Conservation (phyloP, 2,329 filamentous ascomycete genomes). For the Trichoderma harzianum region DNA sequence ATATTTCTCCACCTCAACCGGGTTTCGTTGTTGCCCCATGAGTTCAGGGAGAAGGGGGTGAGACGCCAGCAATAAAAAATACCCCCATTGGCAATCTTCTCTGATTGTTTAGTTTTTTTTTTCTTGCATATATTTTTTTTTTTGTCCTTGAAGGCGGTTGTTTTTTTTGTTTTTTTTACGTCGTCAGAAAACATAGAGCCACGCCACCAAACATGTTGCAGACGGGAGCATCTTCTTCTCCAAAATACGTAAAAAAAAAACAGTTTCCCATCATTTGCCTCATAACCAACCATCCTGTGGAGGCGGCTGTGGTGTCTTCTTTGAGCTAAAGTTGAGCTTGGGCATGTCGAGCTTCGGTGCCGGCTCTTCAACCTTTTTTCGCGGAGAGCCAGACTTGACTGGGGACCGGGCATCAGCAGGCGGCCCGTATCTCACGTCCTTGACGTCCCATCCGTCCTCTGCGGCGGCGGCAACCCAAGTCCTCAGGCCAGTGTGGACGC, state of each 20-base stretch:
- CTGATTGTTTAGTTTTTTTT: background rate
- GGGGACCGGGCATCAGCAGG: slow-evolving; percentile 31
- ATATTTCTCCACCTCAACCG: background rate
- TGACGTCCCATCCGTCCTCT: slow-evolving; percentile 85
- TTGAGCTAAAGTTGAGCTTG: slow-evolving; percentile 49
- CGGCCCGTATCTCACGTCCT: slow-evolving; percentile 74
- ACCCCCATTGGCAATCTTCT: slow-evolving; percentile 4
- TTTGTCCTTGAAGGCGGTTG: background rate
- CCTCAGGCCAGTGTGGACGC: slow-evolving; percentile 82
- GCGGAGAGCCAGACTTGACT: slow-evolving; percentile 32
- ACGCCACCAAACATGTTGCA: background rate
- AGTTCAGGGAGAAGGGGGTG: background rate
- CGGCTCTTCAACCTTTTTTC: slow-evolving; percentile 48
- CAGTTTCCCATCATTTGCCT: background rate
- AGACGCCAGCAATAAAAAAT: slow-evolving; percentile 13
- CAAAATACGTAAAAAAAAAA: background rate
- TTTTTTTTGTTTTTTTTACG: background rate
- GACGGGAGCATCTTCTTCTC: background rate
- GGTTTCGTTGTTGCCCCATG: background rate
- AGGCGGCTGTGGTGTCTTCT: slow-evolving; percentile 29
- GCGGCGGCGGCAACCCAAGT: slow-evolving; percentile 86
- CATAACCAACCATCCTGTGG: slow-evolving; percentile 34
- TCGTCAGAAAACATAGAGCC: background rate
- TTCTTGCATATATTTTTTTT: no score
- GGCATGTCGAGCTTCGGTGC: slow-evolving; percentile 62